Evolutionary conservation across 2,329 filamentous ascomycete species (phyloP).

Genomic region (Penicillium sp.): DNA sequence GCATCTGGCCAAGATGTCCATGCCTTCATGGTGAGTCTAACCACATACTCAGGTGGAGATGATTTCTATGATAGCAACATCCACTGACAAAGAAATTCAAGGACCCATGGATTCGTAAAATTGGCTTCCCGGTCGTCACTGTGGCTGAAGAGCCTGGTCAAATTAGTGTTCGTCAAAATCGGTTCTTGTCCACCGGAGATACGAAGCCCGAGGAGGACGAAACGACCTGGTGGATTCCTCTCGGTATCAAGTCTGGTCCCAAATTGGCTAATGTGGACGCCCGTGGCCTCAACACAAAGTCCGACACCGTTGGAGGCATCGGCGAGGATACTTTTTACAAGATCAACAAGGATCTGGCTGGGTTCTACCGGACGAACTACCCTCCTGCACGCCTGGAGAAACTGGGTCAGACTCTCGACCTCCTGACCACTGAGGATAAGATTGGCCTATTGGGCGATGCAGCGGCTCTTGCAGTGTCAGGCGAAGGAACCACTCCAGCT

Average conservation of each 20-base stretch:
- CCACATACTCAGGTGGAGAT: no score
- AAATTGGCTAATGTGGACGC: slow-evolving; percentile 57
- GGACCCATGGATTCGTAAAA: slow-evolving; percentile 88
- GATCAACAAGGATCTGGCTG: slow-evolving; percentile 81
- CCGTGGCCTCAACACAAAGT: slow-evolving; percentile 66
- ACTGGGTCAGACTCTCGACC: slow-evolving; percentile 69
- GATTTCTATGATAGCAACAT: no score
- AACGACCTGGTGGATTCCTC: slow-evolving; percentile 92
- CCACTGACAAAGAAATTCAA: slow-evolving; percentile 17
- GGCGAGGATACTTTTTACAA: slow-evolving; percentile 84
- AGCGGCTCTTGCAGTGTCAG: slow-evolving; percentile 79
- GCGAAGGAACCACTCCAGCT: slow-evolving; percentile 73
- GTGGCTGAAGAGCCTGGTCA: slow-evolving; percentile 77
- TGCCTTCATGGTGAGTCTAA: slow-evolving; percentile 63
- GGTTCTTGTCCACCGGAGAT: slow-evolving; percentile 88
- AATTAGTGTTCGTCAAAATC: slow-evolving; percentile 74
- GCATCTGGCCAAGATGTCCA: slow-evolving; percentile 83
- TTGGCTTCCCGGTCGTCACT: slow-evolving; percentile 87
- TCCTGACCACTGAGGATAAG: slow-evolving; percentile 78
- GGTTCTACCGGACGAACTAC: slow-evolving; percentile 91
- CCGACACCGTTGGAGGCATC: slow-evolving; percentile 60
- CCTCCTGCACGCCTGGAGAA: slow-evolving; percentile 75
- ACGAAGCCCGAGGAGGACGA: slow-evolving; percentile 84
- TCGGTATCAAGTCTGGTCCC: slow-evolving; percentile 72
- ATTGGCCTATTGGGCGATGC: slow-evolving; percentile 89